A percentile compares a stretch with the other conserved stretches of the same genome.
These are phyloP conservation scores for Raphanus hybrid DNA, from an alignment of 441 rosid species.

Conservation along the genomic window DNA sequence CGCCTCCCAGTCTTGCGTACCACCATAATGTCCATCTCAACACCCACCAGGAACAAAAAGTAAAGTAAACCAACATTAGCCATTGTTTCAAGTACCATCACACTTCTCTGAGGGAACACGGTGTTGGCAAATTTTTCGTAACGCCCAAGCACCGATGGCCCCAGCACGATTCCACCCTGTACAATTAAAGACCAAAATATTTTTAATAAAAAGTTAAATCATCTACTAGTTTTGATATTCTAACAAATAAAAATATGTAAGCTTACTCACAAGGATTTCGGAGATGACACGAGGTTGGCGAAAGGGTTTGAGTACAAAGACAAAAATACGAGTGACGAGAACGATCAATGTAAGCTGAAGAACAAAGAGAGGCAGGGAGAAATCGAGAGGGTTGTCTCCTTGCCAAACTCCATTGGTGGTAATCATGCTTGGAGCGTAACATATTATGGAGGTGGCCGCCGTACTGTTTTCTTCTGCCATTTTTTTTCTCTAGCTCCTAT, in stretches of 20 bases:
- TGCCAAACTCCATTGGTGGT: conserved; percentile 98
- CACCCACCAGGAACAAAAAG: conserved; percentile 91
- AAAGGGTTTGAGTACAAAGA: conserved; percentile 75
- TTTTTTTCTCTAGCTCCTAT: conserved; percentile 15
- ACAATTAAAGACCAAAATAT: conserved; percentile 2
- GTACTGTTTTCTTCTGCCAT: conserved; percentile 34
- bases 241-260: not conserved
- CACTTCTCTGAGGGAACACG: conserved; percentile 83
- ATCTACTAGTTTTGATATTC: not conserved
- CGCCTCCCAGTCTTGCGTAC: conserved; percentile 67
- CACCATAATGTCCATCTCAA: conserved; percentile 89
- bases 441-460: conserved; percentile 56
- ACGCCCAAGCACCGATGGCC: conserved; percentile 83
- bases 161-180: conserved; percentile 86
- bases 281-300: conserved; percentile 94
- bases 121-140: conserved; percentile 44
- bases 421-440: conserved; percentile 94
- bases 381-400: conserved; percentile 94
- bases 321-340: conserved; percentile 70
- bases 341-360: conserved; percentile 84
- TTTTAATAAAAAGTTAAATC: not conserved
- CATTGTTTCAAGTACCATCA: conserved; percentile 98
- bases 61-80: conserved; percentile 92
- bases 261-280: conserved; percentile 70
- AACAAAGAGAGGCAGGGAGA: conserved; percentile 91